Evolutionary conservation across 1,139 yeast genomes (phyloP), one percentile per base, ranked within the genome.

Genomic region (Blastobotrys buckinghamii): DNA sequence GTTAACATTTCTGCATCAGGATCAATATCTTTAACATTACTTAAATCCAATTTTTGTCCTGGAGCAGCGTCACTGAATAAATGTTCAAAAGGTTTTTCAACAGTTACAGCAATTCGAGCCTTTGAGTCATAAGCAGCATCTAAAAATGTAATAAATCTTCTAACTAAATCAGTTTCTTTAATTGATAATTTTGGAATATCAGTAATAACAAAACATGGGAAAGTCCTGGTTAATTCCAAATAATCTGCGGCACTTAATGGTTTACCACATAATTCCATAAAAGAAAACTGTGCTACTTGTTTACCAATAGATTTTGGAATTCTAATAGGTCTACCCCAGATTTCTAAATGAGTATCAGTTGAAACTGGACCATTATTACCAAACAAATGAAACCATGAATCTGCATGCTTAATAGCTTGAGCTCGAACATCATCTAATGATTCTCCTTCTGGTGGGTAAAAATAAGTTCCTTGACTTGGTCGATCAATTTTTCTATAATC

Each of bases 221-320:
- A 92, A 24, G 81, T 72, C n/a, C 78, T 75, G 3, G 97, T 95
- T 54, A 92, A 69, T 32, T 89, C 81, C 37, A 92, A 74, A 63
- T 92, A 92, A 66, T 92, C 98, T 10, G 97, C 97, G 0, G 98
- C 97, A n/a, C 96, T 89, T 55, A 87, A 69, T 9, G 95, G 92
- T 51, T 75, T 71, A 1, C 95, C 96, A 66, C 97, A 92, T 37
- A 92, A 71, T 63, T 92, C 83, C 43, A 79, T 78, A 64, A 92
- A 92, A 2, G 94, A 76, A 66, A 89, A 90, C 64, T 86, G 94
- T 1, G 97, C 97, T 17, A 89, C 97, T 48, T 77, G 71, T 27
- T 88, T 85, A 16, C 87, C 84, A 0, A 87, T 77, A 47, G 90
- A 79, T 50, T 69, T 71, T 1, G 98, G 98, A 6, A 92, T 88